Percentiles rank a stretch among this genome's conserved stretches.
phyloP scores from a whole-genome alignment of 140 eudicot genomes.

The Anethum foeniculum region DNA sequence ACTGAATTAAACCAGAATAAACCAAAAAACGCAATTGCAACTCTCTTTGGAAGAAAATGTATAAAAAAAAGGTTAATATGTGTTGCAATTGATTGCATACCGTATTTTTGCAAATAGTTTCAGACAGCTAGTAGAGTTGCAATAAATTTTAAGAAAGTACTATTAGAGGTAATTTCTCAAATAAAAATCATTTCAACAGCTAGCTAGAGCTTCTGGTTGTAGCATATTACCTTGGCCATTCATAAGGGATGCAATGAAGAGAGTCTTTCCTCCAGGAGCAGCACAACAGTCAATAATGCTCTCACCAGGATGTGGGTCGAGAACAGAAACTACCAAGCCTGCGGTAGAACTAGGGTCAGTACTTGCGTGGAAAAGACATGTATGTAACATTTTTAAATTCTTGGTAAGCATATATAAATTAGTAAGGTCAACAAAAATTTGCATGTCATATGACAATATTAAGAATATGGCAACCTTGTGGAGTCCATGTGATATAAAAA shows the following conservation, averaged over 20 bases:
- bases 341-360: slow-evolving; percentile 19
- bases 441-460: neutral
- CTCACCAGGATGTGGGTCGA: slow-evolving; percentile 90
- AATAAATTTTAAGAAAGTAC: neutral
- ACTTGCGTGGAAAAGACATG: slow-evolving; percentile 5
- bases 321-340: slow-evolving; percentile 81
- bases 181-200: slow-evolving; percentile 1
- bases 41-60: neutral
- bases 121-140: neutral
- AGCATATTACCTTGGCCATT: slow-evolving; percentile 51
- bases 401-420: neutral
- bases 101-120: neutral
- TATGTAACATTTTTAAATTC: neutral
- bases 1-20: neutral
- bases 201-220: neutral
- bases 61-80: neutral
- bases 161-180: neutral
- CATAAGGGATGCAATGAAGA: slow-evolving; percentile 80
- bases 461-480: neutral
- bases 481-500: neutral
- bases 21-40: neutral
- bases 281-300: slow-evolving; percentile 89
- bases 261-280: slow-evolving; percentile 98
- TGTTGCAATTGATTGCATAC: neutral
- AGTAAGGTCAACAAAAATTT: neutral